A percentile compares a stretch with the other conserved stretches of the same genome.
phyloP scores from a whole-genome alignment of 345 rosid genomes.

The Citrus hindsii region DNA sequence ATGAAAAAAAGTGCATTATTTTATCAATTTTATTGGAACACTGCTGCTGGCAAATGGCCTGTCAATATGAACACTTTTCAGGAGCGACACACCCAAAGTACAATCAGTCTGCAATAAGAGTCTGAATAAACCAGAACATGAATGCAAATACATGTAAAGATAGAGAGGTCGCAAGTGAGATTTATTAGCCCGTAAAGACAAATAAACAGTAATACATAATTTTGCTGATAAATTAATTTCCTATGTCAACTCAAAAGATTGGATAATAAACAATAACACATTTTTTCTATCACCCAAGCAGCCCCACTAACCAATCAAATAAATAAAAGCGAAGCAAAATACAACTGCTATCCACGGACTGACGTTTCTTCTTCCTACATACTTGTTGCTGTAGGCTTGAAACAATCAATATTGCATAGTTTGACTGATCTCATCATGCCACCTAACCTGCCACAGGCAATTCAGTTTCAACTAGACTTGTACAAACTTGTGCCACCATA shows the following conservation, averaged over 20 bases:
- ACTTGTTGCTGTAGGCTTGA: conserved; percentile 67
- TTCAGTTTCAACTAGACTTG: neutral
- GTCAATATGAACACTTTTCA: neutral
- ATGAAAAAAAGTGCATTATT: too few relatives aligned
- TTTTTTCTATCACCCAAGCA: conserved; percentile 25
- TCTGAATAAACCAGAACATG: neutral
- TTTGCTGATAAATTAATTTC: conserved; percentile 21
- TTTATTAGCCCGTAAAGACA: conserved; percentile 14
- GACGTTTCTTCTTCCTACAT: conserved; percentile 28
- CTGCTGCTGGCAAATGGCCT: neutral
- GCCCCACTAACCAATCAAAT: conserved; percentile 17
- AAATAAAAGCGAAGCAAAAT: conserved; percentile 16
- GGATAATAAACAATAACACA: conserved; percentile 9
- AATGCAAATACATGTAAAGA: neutral
- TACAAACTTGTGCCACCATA: neutral
- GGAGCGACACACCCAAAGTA: neutral
- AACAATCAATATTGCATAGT: conserved; percentile 88
- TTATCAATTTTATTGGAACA: too few relatives aligned
- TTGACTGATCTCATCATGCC: conserved; percentile 83
- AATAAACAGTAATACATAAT: conserved; percentile 9
- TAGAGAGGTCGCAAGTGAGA: neutral
- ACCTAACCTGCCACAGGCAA: conserved; percentile 63
- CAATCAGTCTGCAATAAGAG: neutral
- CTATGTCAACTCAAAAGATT: conserved; percentile 15
- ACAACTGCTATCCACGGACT: conserved; percentile 21